phyloP scores from a whole-genome alignment of 805 yeast genomes.

The Starmerella stellata region DNA sequence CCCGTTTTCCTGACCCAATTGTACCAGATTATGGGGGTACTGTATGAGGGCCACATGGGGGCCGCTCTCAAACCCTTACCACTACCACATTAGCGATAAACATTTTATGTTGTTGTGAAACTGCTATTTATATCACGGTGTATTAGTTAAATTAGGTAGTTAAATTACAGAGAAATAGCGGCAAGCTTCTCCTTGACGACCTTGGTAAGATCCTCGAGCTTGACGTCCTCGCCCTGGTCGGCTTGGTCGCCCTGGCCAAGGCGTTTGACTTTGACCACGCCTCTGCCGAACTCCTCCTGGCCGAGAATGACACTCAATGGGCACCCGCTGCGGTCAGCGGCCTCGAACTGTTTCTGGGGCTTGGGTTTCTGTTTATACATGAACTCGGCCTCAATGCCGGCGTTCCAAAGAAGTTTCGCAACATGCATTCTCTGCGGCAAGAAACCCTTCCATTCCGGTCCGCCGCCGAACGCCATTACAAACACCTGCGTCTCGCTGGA shows the following conservation, averaged over 20 bases:
- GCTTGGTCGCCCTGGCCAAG: conserved; percentile 76
- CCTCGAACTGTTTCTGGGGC: conserved; percentile 88
- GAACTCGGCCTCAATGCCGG: conserved; percentile 80
- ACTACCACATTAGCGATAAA: no score
- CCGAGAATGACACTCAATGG: conserved; percentile 84
- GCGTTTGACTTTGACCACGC: conserved; percentile 67
- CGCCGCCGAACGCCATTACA: conserved; percentile 98
- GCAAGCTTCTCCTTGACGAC: conserved; percentile 33
- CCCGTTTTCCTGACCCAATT: no score
- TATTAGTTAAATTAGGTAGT: not conserved
- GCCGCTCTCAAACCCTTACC: no score
- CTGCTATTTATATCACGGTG: no score
- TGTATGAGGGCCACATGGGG: no score
- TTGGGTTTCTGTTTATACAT: conserved; percentile 86
- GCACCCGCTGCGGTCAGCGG: conserved; percentile 89
- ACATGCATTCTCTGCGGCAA: conserved; percentile 79
- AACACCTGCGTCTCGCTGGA: conserved; percentile 82
- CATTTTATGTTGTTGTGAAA: no score
- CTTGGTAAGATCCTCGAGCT: conserved; percentile 39
- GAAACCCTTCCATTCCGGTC: conserved; percentile 88
- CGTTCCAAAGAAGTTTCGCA: conserved; percentile 67
- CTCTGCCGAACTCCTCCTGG: conserved; percentile 75
- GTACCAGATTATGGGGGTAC: no score
- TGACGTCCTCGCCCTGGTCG: conserved; percentile 70
- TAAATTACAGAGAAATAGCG: not conserved